phyloP scores from a whole-genome alignment of 2,329 filamentous ascomycete species.

The Beauveria scarabaeidicola region DNA sequence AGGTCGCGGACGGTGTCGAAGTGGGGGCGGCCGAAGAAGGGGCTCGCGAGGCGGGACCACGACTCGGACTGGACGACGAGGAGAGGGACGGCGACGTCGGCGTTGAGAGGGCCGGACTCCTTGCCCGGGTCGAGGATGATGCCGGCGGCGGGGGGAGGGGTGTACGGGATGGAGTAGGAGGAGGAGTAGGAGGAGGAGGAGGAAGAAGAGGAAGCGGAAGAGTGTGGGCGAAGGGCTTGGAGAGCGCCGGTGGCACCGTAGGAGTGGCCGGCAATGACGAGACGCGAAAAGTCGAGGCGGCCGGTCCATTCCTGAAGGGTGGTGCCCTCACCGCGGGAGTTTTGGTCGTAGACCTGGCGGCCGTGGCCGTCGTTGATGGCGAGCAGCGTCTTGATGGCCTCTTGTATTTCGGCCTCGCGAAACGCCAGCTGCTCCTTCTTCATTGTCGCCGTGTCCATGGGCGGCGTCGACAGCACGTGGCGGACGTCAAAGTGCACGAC shows the following conservation, averaged over 20 bases:
- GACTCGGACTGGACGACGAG: constrained; percentile 56
- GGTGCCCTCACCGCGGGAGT: constrained; percentile 38
- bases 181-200: constrained; percentile 22
- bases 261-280: constrained; percentile 54
- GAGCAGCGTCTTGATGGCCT: constrained; percentile 32
- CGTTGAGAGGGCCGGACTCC: constrained; percentile 51
- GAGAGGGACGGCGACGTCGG: constrained; percentile 47
- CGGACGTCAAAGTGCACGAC: constrained; percentile 27
- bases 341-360: constrained; percentile 26
- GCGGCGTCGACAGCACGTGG: constrained; percentile 24
- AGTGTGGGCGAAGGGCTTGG: constrained; percentile 44
- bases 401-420: constrained; percentile 41
- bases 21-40: constrained; percentile 56
- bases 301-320: constrained; percentile 40
- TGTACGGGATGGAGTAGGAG: constrained; percentile 10
- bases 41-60: constrained; percentile 48
- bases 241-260: constrained; percentile 58
- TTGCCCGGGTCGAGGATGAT: constrained; percentile 61
- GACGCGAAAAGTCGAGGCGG: constrained; percentile 43
- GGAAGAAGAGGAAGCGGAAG: neutral
- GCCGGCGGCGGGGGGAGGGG: constrained; percentile 45
- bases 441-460: constrained; percentile 29
- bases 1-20: constrained; percentile 54
- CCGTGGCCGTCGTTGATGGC: constrained; percentile 33
- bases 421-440: constrained; percentile 41